phyloP scores from a whole-genome alignment of 2,329 filamentous ascomycete genomes.

The Lecanoromycetidae sp. region DNA sequence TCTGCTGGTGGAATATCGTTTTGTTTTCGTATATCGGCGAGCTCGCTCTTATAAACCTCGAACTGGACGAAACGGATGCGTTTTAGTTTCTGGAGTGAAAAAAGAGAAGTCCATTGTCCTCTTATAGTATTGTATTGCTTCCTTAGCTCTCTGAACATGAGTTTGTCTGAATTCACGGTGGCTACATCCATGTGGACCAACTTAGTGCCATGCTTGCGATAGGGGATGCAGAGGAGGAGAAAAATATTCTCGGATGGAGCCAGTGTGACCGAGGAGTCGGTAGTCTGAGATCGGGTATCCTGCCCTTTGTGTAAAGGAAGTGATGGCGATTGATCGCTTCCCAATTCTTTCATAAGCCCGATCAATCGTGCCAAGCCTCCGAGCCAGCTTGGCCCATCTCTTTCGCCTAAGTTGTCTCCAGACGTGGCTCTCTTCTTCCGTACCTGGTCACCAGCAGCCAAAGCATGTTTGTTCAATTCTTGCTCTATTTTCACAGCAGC shows the following conservation, averaged over 20 bases:
- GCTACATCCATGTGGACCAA: slow-evolving; percentile 16
- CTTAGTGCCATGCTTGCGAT: slow-evolving; percentile 1
- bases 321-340: neutral
- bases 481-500: neutral
- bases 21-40: slow-evolving; percentile 7
- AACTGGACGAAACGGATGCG: slow-evolving; percentile 15
- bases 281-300: neutral
- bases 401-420: neutral
- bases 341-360: no score
- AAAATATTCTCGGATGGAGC: neutral
- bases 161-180: slow-evolving; percentile 18
- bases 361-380: no score
- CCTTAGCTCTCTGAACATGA: slow-evolving; percentile 4
- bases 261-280: no score
- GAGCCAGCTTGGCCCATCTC: neutral
- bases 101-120: neutral
- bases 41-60: slow-evolving; percentile 3
- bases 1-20: slow-evolving; percentile 4
- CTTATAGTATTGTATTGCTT: neutral
- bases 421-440: no score
- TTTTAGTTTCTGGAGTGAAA: slow-evolving; percentile 13
- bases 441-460: no score
- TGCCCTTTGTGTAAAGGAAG: neutral
- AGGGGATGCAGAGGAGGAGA: slow-evolving; percentile 3
- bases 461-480: neutral